phyloP scores from a whole-genome alignment of 441 rosid genomes.

The Adansonia grandidieri region DNA sequence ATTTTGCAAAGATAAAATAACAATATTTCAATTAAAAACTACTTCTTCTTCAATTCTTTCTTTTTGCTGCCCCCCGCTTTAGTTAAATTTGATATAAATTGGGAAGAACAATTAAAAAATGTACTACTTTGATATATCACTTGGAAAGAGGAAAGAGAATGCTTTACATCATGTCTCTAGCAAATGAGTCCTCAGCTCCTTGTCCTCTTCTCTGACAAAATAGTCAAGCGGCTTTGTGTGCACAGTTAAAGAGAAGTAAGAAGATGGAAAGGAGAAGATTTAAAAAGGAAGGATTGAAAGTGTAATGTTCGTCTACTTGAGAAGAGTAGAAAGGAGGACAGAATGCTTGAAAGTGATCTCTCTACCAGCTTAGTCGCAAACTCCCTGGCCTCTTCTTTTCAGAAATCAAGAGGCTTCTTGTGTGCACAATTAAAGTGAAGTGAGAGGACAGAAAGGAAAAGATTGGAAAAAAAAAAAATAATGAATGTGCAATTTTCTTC shows the following conservation, averaged over 20 bases:
- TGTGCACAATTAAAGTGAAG: background rate
- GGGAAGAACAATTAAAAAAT: background rate
- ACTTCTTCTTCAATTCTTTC: background rate
- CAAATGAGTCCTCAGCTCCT: background rate
- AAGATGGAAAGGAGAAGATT: background rate
- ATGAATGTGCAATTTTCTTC: slow-evolving; percentile 2
- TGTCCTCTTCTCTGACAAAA: background rate
- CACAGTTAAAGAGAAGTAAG: background rate
- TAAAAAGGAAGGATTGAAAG: slow-evolving; percentile 4
- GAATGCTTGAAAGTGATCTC: background rate
- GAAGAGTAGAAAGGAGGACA: background rate
- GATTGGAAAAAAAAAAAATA: background rate
- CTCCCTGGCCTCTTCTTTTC: background rate
- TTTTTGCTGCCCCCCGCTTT: background rate
- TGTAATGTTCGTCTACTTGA: background rate
- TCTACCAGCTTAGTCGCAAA: background rate
- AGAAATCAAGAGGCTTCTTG: background rate
- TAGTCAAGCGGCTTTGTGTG: background rate
- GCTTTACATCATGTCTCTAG: background rate
- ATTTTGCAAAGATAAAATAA: background rate
- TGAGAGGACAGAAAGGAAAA: background rate
- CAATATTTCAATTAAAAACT: background rate
- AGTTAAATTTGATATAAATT: background rate
- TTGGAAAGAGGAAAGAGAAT: background rate
- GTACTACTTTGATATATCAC: background rate